Evolutionary conservation across 129 eudicot species (phyloP), one percentile per base, ranked within the genome.

Genomic region (Artemisia annua): DNA sequence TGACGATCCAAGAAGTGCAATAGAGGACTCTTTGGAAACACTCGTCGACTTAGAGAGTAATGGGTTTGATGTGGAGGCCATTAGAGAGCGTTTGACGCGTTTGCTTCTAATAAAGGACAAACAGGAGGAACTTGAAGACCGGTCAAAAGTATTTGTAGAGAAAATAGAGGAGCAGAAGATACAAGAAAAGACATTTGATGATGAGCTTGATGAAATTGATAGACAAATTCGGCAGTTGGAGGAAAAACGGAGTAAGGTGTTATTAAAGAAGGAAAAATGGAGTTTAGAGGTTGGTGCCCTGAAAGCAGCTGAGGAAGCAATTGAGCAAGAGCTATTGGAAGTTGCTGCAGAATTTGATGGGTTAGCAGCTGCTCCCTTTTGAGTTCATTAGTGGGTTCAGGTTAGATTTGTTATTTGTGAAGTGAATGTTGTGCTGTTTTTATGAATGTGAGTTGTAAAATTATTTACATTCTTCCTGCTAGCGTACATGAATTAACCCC

Each of bases 41-140:
- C 83, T 95, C 50, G 71, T 46, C 0, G 99, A 90, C 48, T 77
- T 88, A 73, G 99, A 95, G 76, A 63, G 59, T 8, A 82, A 88
- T 16, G 99, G 99, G 30, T 88, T 95, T 76, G 80, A 86, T 58
- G 88, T 95, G 20, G 58, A 58, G 71, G 75, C 58, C 15, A 55
- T 90, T 30, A 79, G 90, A 60, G 83, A 80, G 49, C 79, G 85
- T 4, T 62, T 94, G 51, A 79, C 60, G 7, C 15, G 22, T 32
- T 66, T 94, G 75, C 79, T 84, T 28, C 78, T 69, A 16, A 70
- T 72, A 12, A 94, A 88, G 78, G 80, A 80, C 43, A 76, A 39
- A 60, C 78, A 83, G 48, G 87, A 64, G 32, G 77, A 85, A 66
- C 83, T 85, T 57, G 67, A 75, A 14, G 77, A 80, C 0, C 75